Evolutionary conservation across 148 eudicot genomes (phyloP), one percentile per base, ranked within the genome.

Genomic region (Cornus florida): DNA sequence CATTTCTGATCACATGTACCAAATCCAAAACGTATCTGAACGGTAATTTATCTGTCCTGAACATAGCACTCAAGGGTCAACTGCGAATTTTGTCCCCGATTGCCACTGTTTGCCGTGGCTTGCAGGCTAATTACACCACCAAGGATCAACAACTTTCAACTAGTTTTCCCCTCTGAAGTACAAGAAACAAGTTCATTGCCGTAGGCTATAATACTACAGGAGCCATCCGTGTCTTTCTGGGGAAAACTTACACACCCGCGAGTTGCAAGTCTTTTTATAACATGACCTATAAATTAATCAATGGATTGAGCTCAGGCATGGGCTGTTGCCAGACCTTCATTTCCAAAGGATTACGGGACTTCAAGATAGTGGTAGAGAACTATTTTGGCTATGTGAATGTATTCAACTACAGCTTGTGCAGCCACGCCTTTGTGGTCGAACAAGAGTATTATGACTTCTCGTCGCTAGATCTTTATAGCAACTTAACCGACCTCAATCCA

Each of bases 11-110:
- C 16, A 66, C 24, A 23, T 77, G 86, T 57, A 74, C 64, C 13
- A 11, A 39, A 24, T 43, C 82, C 75, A 43, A 43, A 12, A 71
- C 20, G 4, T 75, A 70, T 23, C 22, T 70, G 16, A 64, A 32
- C 7, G 24, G 24, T 14, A 6, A 6, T 20, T 17, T 50, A 2
- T 22, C 43, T 23, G 66, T 81, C 28, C 28, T 23, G 0, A 7
- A 75, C 16, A 83, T 83, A 78, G 69, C 76, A 19, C 85, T 70
- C 6, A 67, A 60, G 0, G 85, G 85, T 20, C 76, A 70, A 23
- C 10, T 83, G 6, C n/a, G 23, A 5, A 13, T 74, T 41, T 41
- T 7, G 46, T 6, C 9, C 7, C 8, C 8, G 9, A 8, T 41
- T 6, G 46, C 46, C 46, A 2, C 2, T 41, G 6, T 0, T 41